Percentiles rank a stretch among this genome's conserved stretches.
Conservation (phyloP, 768 basidiomycete genomes). For the Gloeophyllum trabeum region DNA sequence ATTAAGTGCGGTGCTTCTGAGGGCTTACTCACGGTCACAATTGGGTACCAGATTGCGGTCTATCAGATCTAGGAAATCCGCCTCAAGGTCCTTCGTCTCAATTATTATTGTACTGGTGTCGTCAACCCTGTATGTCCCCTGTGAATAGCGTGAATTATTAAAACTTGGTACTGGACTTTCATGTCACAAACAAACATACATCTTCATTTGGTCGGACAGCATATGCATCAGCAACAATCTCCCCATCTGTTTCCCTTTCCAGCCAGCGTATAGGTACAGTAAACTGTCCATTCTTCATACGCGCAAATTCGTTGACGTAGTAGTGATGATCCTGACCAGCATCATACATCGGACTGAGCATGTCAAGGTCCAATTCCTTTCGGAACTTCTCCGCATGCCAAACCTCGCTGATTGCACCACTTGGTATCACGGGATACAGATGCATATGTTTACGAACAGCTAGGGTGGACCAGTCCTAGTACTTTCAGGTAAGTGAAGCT, state of each 20-base stretch:
- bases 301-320: slow-evolving; percentile 4
- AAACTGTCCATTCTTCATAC: background rate
- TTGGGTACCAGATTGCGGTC: background rate
- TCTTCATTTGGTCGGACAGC: background rate
- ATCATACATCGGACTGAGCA: slow-evolving; percentile 7
- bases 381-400: slow-evolving; percentile 8
- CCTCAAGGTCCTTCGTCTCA: background rate
- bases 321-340: background rate
- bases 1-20: no score
- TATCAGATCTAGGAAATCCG: background rate
- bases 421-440: slow-evolving; percentile 7
- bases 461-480: slow-evolving; percentile 10
- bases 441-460: slow-evolving; percentile 5
- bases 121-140: background rate
- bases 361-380: background rate
- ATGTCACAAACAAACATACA: background rate
- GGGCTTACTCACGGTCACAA: background rate
- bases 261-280: background rate
- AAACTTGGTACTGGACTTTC: background rate
- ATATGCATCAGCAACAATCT: background rate
- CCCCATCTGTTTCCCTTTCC: background rate
- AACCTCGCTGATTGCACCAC: slow-evolving; percentile 7
- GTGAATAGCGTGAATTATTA: background rate
- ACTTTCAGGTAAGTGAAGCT: background rate
- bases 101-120: background rate